Evolutionary conservation across 1,284 basidiomycete genomes (phyloP), one percentile per base, ranked within the genome.

Genomic region (Anthracocystis setariae): DNA sequence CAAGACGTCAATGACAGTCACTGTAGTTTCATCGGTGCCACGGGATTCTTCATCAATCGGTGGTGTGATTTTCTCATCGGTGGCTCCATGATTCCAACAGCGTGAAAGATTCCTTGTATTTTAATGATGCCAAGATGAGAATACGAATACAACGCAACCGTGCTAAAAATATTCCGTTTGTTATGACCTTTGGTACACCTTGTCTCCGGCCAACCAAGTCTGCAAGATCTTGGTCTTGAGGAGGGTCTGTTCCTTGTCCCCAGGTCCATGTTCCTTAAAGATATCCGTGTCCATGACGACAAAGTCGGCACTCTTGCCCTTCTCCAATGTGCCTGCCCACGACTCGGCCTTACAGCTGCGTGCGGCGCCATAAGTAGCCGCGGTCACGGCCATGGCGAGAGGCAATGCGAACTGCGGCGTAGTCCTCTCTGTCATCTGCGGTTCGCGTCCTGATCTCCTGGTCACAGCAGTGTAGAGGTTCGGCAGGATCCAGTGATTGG

Each of bases 361-460:
- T 9, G 72, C 72, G 1, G 67, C 72, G 8, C 72, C 67, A 29
- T 67, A 60, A 8, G 56, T 66, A 3, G 72, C 72, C 2, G 67
- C 72, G 5, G 63, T 55, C 10, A 74, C 20, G 3, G 72, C 55
- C 46, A 46, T 65, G 12, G 66, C 62, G 3, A 74, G 51, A n/a
- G 72, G 72, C 24, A 74, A 39, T 0, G 72, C 72, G n/a, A 66
- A 74, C 24, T 74, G 57, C 3, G 72, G 67, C 12, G 66, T 71
- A 4, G 67, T 74, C 38, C 29, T 60, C 8, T 37, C 39, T 3
- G 53, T 24, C 32, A 61, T 25, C 20, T 56, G 43, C 4, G 72
- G 67, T 18, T 71, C 55, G 9, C 66, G 50, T 4, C 58, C 62
- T 1, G 72, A 70, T 3, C 62, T 50, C 20, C 72, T 56, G 3